Evolutionary conservation across 306 rosid genomes (phyloP), one percentile per base, ranked within the genome.

Genomic region (Calophaca sinica): DNA sequence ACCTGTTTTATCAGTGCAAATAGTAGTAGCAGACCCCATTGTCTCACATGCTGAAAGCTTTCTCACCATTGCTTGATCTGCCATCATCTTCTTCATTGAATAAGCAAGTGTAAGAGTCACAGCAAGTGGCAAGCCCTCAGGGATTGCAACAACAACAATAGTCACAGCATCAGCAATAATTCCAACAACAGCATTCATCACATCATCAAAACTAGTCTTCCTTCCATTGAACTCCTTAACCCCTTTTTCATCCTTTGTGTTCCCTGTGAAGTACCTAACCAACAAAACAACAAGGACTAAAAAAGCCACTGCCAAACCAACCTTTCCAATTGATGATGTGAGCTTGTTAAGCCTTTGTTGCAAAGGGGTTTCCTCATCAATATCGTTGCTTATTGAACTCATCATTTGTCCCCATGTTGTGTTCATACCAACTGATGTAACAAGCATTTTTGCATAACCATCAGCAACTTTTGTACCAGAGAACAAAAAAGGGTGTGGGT

Each of bases 21-120:
- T 75, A 26, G 63, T 75, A 4, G 84, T 81, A 14, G 84, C 78
- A 62, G 84, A 81, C 2, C 84, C 84, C 84, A 81, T 81, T 0
- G 81, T 81, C 39, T 81, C 84, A 75, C 84, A 81, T 1, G 84
- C 78, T 20, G 81, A 75, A 33, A 81, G 78, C 52, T 81, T 75
- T 48, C 84, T 70, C 44, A 81, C 84, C 84, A 75, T 81, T 44
- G 81, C 84, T n/a, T 75, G 74, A 54, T 81, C 84, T n/a, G 63
- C 81, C 84, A 81, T 81, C 84, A 81, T 81, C 62, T 81, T 81
- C 81, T 81, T 81, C 84, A 81, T 81, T 10, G 84, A 81, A 75
- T 81, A 81, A 44, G 84, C 81, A n/a, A 75, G n/a, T 2, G 84
- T 81, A 0, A 81, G 51, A 1, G 84, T 81, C 44, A 81, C 84